Base-by-base conservation (phyloP, 2,329 filamentous ascomycete genomes). In the Colletotrichum tropicicola region DNA sequence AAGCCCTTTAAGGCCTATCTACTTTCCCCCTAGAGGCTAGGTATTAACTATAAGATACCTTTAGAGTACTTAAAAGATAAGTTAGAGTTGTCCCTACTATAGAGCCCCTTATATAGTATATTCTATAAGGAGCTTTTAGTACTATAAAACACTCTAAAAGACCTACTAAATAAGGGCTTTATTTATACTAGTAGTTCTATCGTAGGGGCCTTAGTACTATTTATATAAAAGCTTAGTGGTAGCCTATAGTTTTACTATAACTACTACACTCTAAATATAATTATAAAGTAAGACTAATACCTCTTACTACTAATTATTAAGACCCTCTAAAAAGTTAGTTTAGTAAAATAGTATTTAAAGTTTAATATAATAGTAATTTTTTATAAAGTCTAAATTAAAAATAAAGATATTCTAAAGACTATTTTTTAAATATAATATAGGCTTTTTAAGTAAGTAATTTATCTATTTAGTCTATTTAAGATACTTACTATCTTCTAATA, bases 381-480 rank as follows among this genome's bases (percentile, higher is more conserved):
- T 67, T 71, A 80, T 47, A 43, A 70, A 2, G 73, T 80, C 1
- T 30, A 68, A 8, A 78, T 80, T 17, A 68, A 65, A 21, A 23
- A 70, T 67, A 70, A 71, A 8, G 54, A 80, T 27, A 68, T 78
- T 64, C 76, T 64, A 68, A 78, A 74, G 60, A 79, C 68, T n/a
- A 69, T 70, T 0, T 81, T 79, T 59, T 21, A 58, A 15, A 78
- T 69, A 2, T 55, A 70, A 25, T 79, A 73, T 63, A 68, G 73
- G 27, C 61, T 69, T 3, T 80, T 68, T 63, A 55, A 81, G 64
- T 80, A 72, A 27, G 35, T 72, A 32, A 70, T 81, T 12, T 71
- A 73, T 59, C 66, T 45, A 8, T 75, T 76, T 68, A 63, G 55
- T 21, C 41, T 74, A 37, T 69, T 48, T 44, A 73, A 72, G 21